A percentile compares a stretch with the other conserved stretches of the same genome.
phyloP scores from a whole-genome alignment of 345 rosid genomes.

The Linum tenue region DNA sequence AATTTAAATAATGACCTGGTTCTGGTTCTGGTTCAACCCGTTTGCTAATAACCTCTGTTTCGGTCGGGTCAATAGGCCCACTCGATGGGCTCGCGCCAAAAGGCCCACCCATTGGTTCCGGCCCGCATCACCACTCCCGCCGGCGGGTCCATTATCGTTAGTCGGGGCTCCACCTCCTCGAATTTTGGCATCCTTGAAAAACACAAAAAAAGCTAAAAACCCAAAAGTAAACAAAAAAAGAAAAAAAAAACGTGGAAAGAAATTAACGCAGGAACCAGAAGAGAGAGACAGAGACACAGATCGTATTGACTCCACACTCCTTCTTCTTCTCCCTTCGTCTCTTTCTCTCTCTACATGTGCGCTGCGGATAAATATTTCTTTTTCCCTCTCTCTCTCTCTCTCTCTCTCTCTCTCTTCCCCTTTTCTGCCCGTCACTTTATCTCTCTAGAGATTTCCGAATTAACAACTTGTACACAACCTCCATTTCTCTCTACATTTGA shows the following conservation, averaged over 20 bases:
- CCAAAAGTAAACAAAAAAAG: neutral
- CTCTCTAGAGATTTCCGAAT: conserved; percentile 1
- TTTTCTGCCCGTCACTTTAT: conserved; percentile 21
- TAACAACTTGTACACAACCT: neutral
- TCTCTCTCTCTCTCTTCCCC: conserved; percentile 1
- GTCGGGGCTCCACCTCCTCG: no score
- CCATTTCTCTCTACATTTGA: neutral
- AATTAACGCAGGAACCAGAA: neutral
- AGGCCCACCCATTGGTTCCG: no score
- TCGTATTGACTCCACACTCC: conserved; percentile 7
- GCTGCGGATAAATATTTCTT: neutral
- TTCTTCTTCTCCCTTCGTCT: conserved; percentile 5
- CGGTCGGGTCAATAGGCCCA: no score
- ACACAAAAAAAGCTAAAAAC: no score
- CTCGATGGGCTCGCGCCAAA: no score
- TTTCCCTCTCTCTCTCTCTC: no score
- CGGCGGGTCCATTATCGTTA: no score
- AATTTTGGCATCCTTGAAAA: no score
- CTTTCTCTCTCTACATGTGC: neutral
- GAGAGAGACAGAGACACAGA: neutral
- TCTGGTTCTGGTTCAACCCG: no score
- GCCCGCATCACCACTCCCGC: no score
- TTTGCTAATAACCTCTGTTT: no score
- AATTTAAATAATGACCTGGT: no score
- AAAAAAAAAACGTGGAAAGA: neutral